phyloP scores from a whole-genome alignment of 371 early-diverging fungal genomes.

The Mucor circinelloides region DNA sequence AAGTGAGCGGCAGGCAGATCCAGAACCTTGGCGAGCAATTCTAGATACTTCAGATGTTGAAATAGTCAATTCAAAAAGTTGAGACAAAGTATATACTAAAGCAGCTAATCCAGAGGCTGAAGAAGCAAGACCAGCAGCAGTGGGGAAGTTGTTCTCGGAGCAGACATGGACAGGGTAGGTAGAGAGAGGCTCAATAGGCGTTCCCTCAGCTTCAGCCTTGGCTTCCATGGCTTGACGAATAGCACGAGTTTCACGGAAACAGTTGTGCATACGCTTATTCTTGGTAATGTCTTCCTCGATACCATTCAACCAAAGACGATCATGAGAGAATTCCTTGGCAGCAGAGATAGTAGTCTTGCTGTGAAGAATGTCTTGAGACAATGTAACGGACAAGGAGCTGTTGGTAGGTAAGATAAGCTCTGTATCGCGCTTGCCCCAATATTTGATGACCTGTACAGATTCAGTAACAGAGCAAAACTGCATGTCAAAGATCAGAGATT shows the following conservation, averaged over 20 bases:
- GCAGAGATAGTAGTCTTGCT: conserved; percentile 91
- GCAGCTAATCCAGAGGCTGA: conserved; percentile 98
- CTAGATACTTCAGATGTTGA: conserved; percentile 77
- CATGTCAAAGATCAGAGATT: not conserved
- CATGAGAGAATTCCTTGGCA: conserved; percentile 61
- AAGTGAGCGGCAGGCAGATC: conserved; percentile 96
- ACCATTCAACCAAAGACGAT: conserved; percentile 95
- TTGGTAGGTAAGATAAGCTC: conserved; percentile 94
- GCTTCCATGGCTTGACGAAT: conserved; percentile 74
- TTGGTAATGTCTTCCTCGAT: conserved; percentile 82
- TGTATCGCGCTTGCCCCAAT: conserved; percentile 98
- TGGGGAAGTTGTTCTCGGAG: conserved; percentile 98
- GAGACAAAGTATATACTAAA: conserved; percentile 84
- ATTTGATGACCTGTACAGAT: conserved; percentile 76
- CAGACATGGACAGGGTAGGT: conserved; percentile 75
- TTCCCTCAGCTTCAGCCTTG: conserved; percentile 43
- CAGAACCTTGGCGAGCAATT: conserved; percentile 96
- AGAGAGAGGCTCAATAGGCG: conserved; percentile 53
- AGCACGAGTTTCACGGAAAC: conserved; percentile 80
- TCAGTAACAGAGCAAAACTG: not conserved
- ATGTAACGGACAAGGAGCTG: conserved; percentile 94
- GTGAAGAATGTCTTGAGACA: conserved; percentile 94
- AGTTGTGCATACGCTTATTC: conserved; percentile 83
- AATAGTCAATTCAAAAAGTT: conserved; percentile 75
- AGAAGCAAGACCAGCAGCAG: conserved; percentile 99